Base-by-base conservation (phyloP, 192 early-diverging fungal species). In the Coemansia sp. region DNA sequence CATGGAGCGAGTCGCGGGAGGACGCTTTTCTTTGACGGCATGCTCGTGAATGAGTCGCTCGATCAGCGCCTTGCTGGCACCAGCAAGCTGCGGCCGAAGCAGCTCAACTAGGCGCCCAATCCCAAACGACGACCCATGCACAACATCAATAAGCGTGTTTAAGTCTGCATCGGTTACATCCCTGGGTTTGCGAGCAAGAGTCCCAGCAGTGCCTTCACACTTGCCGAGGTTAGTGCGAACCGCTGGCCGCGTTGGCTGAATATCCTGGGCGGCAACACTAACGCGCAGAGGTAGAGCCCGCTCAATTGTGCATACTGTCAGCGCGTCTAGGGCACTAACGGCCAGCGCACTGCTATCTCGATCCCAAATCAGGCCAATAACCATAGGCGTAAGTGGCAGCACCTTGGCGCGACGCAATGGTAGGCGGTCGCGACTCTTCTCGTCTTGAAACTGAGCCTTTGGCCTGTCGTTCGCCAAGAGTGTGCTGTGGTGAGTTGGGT, bases 1-100 rank as follows among this genome's bases (percentile, higher is more conserved):
- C 42, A 72, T n/a, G 3, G 55, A 51, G 10, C 74, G 71, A 9
- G 75, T 66, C 1, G 68, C 39, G 0, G 72, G 66, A 1, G 71
- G 66, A 5, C 81, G 75, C 51, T 75, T 83, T 39, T 83, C 81
- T 61, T 83, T 83, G 33, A 62, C 40, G 38, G 74, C 81, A 38
- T 77, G 65, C 48, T 77, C 75, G 28, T 77, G 65, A 21, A 83
- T 75, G 37, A 71, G 59, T 11, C 76, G 71, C 63, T 83, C 81
- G 33, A 77, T 69, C 59, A 77, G 72, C n/a, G 69, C 66, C 53
- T 83, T 83, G 37, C 66, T 75, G 10, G 70, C 69, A 1, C 59
- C 64, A 1, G 72, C 65, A 6, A 83, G 65, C 9, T 36, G 58
- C 10, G 38, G 59, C 42, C 74, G 73, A 7, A 74, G 56, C 59